Percentiles rank a stretch among this genome's conserved stretches.
Conservation (phyloP, 2,329 filamentous ascomycete species). For the Botryosphaeria dothidea region DNA sequence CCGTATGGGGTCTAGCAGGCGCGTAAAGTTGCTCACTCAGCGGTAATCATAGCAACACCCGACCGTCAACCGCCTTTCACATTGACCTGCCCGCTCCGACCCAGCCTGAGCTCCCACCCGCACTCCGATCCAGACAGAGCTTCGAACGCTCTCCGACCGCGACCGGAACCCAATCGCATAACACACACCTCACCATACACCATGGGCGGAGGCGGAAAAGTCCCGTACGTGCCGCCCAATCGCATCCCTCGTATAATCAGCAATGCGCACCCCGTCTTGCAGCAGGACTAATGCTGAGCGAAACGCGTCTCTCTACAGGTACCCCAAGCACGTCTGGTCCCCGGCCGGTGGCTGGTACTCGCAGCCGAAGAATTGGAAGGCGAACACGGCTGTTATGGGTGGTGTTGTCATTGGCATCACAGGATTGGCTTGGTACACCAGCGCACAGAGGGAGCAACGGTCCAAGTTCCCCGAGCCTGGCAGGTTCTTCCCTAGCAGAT, state of each 20-base stretch:
- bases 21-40: conserved; percentile 9
- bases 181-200: conserved; percentile 21
- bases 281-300: not conserved
- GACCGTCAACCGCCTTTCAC: conserved; percentile 12
- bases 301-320: conserved; percentile 54
- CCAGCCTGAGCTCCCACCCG: not conserved
- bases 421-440: conserved; percentile 69
- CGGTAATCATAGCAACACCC: conserved; percentile 21
- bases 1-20: not conserved
- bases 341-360: conserved; percentile 97
- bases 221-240: conserved; percentile 53
- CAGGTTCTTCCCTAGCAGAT: conserved; percentile 81
- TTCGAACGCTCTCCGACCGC: conserved; percentile 23
- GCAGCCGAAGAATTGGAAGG: conserved; percentile 92
- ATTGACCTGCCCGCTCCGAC: not conserved
- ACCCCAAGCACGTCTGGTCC: conserved; percentile 99
- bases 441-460: conserved; percentile 72
- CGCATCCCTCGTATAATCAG: conserved; percentile 24
- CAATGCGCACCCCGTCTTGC: conserved; percentile 12
- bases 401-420: conserved; percentile 68
- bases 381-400: conserved; percentile 79
- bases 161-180: conserved; percentile 27
- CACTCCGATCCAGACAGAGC: conserved; percentile 15
- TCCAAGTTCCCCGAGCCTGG: conserved; percentile 74
- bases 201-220: conserved; percentile 63